A percentile compares a stretch with the other conserved stretches of the same genome.
phyloP scores from a whole-genome alignment of 2,329 filamentous ascomycete species.

The Sclerotinia minor region DNA sequence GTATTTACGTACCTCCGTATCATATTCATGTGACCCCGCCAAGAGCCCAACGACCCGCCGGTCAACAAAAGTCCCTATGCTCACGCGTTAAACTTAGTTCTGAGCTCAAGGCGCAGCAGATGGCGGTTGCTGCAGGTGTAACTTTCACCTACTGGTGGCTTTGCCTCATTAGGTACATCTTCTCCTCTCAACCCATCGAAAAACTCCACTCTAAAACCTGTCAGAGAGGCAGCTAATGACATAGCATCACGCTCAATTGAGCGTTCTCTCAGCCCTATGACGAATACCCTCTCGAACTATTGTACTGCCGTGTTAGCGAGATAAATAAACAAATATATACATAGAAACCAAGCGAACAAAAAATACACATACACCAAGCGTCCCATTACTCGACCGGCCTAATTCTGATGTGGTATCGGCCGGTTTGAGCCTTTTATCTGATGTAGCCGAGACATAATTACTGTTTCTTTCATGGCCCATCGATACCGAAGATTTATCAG shows the following conservation, averaged over 20 bases:
- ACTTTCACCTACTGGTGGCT: slow-evolving; percentile 40
- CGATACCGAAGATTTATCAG: not conserved
- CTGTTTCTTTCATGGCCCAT: not conserved
- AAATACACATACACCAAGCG: not conserved
- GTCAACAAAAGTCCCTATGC: slow-evolving; percentile 11
- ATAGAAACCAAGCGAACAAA: not conserved
- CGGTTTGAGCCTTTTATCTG: not conserved
- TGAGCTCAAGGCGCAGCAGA: not conserved
- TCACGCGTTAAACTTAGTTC: not conserved
- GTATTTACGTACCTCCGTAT: slow-evolving; percentile 35
- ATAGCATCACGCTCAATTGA: slow-evolving; percentile 52
- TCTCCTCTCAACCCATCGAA: slow-evolving; percentile 47
- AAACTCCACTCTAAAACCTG: slow-evolving; percentile 48
- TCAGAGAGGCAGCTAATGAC: slow-evolving; percentile 46
- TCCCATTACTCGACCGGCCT: slow-evolving; percentile 8
- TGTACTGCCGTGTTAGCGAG: not conserved
- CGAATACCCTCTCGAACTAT: slow-evolving; percentile 48
- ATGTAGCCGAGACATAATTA: slow-evolving; percentile 3
- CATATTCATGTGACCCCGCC: slow-evolving; percentile 46
- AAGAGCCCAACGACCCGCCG: slow-evolving; percentile 44
- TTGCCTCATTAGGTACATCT: slow-evolving; percentile 45
- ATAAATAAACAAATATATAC: not conserved
- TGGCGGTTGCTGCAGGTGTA: not conserved
- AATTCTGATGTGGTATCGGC: slow-evolving; percentile 13
- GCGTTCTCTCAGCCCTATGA: slow-evolving; percentile 49